phyloP scores from a whole-genome alignment of 2,329 filamentous ascomycete genomes.

The Neonectria faginata region DNA sequence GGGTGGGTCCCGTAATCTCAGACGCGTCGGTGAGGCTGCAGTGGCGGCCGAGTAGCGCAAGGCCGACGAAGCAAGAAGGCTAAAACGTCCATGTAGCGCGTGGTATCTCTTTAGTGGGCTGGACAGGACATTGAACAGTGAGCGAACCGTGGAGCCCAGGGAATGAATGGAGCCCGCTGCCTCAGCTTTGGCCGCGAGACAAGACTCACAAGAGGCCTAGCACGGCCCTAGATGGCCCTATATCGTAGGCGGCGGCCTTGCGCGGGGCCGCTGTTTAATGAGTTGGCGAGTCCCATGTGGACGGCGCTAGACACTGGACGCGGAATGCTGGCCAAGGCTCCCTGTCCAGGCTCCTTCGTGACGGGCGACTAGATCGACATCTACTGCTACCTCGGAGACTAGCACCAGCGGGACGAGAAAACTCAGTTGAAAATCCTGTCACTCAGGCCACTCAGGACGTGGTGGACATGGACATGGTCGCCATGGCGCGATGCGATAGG shows the following conservation, averaged over 20 bases:
- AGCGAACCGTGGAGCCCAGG: conserved; percentile 29
- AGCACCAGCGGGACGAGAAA: conserved; percentile 12
- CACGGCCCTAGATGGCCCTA: background rate
- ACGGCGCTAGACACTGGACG: conserved; percentile 19
- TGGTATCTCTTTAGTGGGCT: conserved; percentile 28
- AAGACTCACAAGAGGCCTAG: conserved; percentile 6
- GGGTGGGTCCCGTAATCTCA: conserved; percentile 37
- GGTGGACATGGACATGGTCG: conserved; percentile 13
- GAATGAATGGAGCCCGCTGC: background rate
- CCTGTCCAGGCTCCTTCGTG: conserved; percentile 18
- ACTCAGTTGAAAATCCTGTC: conserved; percentile 16
- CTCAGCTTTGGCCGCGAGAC: conserved; percentile 6
- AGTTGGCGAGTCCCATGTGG: conserved; percentile 32
- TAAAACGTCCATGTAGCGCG: conserved; percentile 31
- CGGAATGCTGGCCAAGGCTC: too few relatives aligned
- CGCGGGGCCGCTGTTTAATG: conserved; percentile 32
- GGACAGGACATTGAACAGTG: background rate
- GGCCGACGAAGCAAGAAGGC: conserved; percentile 22
- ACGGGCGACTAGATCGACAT: background rate
- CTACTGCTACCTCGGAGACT: background rate
- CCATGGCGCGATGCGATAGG: conserved; percentile 19
- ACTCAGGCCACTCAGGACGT: conserved; percentile 11
- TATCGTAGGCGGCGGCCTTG: background rate
- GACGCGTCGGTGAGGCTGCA: conserved; percentile 42
- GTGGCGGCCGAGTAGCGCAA: conserved; percentile 34